A percentile compares a stretch with the other conserved stretches of the same genome.
Evolutionary conservation across 2,329 filamentous ascomycete species (phyloP).

Genomic region (Aspergillus sp.): DNA sequence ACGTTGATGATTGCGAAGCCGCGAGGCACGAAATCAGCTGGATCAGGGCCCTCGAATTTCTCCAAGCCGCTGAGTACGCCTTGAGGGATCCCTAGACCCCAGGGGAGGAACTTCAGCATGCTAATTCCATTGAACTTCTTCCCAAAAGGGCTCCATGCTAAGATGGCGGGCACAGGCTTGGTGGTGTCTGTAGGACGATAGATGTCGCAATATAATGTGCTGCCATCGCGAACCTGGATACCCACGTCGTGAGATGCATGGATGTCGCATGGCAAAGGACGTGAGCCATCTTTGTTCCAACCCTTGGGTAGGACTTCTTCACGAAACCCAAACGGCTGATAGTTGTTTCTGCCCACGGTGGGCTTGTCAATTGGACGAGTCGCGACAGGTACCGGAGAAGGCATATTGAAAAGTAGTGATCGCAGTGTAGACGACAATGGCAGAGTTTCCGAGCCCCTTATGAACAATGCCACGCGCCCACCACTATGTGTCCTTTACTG

Average conservation of each 20-base stretch:
- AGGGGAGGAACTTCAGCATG: slow-evolving; percentile 1
- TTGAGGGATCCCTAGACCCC: not conserved
- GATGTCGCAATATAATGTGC: slow-evolving; percentile 7
- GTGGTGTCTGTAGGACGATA: not conserved
- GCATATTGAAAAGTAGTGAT: not conserved
- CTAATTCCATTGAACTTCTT: slow-evolving; percentile 8
- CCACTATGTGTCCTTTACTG: too few species aligned
- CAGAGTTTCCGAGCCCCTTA: not conserved
- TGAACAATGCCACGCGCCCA: not conserved
- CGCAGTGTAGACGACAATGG: not conserved
- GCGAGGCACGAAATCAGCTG: slow-evolving; percentile 7
- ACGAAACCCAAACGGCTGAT: slow-evolving; percentile 2
- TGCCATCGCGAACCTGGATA: slow-evolving; percentile 4
- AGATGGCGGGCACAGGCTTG: not conserved
- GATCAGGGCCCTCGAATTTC: slow-evolving; percentile 7
- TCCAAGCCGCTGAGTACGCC: not conserved
- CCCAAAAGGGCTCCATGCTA: slow-evolving; percentile 3
- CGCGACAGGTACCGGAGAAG: slow-evolving; percentile 3
- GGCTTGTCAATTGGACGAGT: slow-evolving; percentile 8
- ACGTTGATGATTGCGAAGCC: slow-evolving; percentile 8
- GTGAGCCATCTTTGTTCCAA: slow-evolving; percentile 4
- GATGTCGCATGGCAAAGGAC: slow-evolving; percentile 3
- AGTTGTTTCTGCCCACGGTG: slow-evolving; percentile 7
- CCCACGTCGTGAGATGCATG: slow-evolving; percentile 3
- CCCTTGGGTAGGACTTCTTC: slow-evolving; percentile 1